Base-by-base conservation (phyloP, 768 basidiomycete genomes). In the Terana coerulea region DNA sequence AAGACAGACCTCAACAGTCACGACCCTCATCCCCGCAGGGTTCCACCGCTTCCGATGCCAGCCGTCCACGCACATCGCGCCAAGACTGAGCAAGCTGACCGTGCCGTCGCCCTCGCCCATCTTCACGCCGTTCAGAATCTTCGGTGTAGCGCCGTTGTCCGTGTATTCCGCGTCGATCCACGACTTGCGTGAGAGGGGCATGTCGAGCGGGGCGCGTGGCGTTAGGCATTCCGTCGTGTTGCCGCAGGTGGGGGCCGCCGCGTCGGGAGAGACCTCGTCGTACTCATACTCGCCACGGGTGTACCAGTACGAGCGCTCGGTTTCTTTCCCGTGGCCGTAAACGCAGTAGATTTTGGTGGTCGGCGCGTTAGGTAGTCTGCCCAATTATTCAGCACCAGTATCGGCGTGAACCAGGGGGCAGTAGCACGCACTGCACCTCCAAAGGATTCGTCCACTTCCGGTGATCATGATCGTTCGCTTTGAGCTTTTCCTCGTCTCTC, bases 61-160 rank as follows among this genome's bases (percentile, higher is more conserved):
- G 6, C 95, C 95, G 63, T 93, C 91, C 10, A 88, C 85, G 61
- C 95, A 98, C 93, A 98, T 97, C n/a, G 89, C 83, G 14, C 94
- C 95, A 47, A 94, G 74, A 58, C 88, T 91, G 29, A 95, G 62
- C 35, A 93, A 69, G 59, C 83, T 83, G 21, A 94, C 93, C 2
- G 97, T 98, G 11, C 97, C 95, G 65, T 98, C 97, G 7, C 94
- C 95, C 71, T 97, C 93, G 34, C 92, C 91, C 68, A 95, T 83
- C 58, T 88, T 90, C 47, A 98, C 91, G 10, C 95, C 95, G 55
- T 89, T 91, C 47, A 77, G 72, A 42, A 91, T 83, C 68, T 80
- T 85, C 11, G 89, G 89, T 30, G 55, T 67, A 1, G 69, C 61
- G 6, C 56, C 69, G 44, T 88, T 86, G 55, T 88, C 76, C 2